Conservation (phyloP, 495 filamentous ascomycete genomes). For the Aspergillus cavernicola region DNA sequence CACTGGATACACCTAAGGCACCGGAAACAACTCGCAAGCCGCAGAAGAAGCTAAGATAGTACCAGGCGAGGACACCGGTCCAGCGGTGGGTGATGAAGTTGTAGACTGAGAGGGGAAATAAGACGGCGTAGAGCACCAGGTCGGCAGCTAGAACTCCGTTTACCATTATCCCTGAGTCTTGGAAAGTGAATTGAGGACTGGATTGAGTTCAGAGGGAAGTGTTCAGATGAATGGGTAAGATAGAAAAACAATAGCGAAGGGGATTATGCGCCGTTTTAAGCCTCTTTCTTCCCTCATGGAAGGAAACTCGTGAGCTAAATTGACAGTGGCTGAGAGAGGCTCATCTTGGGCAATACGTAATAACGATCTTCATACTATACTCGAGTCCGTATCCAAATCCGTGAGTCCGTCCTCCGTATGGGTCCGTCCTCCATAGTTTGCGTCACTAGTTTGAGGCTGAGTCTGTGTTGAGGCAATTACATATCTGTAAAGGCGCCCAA, state of each 20-base stretch:
- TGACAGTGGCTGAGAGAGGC: not conserved
- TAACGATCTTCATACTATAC: too few species aligned
- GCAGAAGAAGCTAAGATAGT: slow-evolving; percentile 37
- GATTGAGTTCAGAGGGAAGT: not conserved
- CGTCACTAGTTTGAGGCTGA: too few species aligned
- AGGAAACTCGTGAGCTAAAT: not conserved
- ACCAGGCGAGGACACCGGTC: slow-evolving; percentile 35
- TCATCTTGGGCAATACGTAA: not conserved
- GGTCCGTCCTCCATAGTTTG: too few species aligned
- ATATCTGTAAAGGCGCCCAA: too few species aligned
- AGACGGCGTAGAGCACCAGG: slow-evolving; percentile 31
- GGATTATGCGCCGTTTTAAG: not conserved
- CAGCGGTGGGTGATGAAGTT: slow-evolving; percentile 30
- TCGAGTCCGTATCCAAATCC: too few species aligned
- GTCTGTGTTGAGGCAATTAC: too few species aligned
- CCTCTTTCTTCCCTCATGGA: not conserved
- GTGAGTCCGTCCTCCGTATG: too few species aligned
- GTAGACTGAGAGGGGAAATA: slow-evolving; percentile 29
- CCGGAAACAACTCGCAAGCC: slow-evolving; percentile 31
- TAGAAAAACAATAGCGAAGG: too few species aligned
- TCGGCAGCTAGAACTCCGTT: slow-evolving; percentile 30
- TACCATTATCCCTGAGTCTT: not conserved
- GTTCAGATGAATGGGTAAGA: too few species aligned
- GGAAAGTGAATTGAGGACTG: not conserved
- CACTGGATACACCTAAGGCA: slow-evolving; percentile 25